Conservation (phyloP, 495 filamentous ascomycete species). For the Podospora didyma region DNA sequence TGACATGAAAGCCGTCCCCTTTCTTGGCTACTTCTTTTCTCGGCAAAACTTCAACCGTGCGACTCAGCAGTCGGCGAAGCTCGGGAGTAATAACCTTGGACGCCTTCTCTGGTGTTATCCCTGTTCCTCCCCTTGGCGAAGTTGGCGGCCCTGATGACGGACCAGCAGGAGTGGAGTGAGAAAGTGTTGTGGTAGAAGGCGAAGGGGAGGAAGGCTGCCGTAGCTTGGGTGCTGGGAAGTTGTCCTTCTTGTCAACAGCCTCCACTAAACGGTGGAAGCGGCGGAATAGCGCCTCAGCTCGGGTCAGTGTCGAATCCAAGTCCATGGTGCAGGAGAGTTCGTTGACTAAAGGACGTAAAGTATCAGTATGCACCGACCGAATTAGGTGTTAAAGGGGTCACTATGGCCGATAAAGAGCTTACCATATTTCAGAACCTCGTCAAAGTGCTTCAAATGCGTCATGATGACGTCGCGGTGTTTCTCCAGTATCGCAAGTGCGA, state of each 20-base stretch:
- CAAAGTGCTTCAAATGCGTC: slow-evolving; percentile 89
- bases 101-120: slow-evolving; percentile 20
- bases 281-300: slow-evolving; percentile 83
- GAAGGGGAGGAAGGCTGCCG: slow-evolving; percentile 23
- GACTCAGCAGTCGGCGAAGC: slow-evolving; percentile 68
- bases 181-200: background rate
- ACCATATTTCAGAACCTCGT: slow-evolving; percentile 97
- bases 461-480: slow-evolving; percentile 93
- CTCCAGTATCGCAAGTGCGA: slow-evolving; percentile 92
- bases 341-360: slow-evolving; percentile 85
- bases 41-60: slow-evolving; percentile 62
- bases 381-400: background rate
- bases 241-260: slow-evolving; percentile 81
- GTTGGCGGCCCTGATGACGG: slow-evolving; percentile 7
- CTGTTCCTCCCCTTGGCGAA: slow-evolving; percentile 10
- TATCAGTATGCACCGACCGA: too few relatives aligned
- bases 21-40: slow-evolving; percentile 48
- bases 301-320: slow-evolving; percentile 72
- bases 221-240: slow-evolving; percentile 59
- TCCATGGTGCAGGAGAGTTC: slow-evolving; percentile 93
- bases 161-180: background rate
- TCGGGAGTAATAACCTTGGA: slow-evolving; percentile 73
- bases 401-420: slow-evolving; percentile 32
- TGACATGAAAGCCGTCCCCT: slow-evolving; percentile 26
- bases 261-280: slow-evolving; percentile 85